phyloP scores from a whole-genome alignment of 2,329 filamentous ascomycete genomes.

The Capronia epimyces region DNA sequence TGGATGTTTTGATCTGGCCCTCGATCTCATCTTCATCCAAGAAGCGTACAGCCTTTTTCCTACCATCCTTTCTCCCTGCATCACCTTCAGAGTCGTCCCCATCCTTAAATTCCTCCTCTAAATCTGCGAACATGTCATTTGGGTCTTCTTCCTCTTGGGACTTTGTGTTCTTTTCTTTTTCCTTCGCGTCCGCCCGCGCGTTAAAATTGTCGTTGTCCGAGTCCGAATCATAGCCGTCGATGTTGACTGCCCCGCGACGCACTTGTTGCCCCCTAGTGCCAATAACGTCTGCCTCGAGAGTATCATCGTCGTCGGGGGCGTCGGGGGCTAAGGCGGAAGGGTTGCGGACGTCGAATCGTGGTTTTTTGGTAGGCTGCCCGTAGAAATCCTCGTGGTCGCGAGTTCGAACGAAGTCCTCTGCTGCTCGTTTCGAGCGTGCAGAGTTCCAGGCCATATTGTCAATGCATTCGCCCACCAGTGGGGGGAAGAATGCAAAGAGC shows the following conservation, averaged over 20 bases:
- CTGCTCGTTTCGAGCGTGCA: conserved; percentile 65
- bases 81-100: conserved; percentile 50
- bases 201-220: conserved; percentile 87
- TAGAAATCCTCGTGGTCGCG: conserved; percentile 51
- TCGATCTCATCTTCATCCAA: conserved; percentile 62
- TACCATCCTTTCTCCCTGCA: conserved; percentile 47
- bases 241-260: conserved; percentile 89
- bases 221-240: conserved; percentile 95
- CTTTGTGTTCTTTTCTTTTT: conserved; percentile 42
- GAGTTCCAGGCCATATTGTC: conserved; percentile 9
- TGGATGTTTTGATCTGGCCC: conserved; percentile 70
- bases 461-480: not conserved
- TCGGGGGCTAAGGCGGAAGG: conserved; percentile 86
- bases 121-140: conserved; percentile 75
- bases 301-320: conserved; percentile 64
- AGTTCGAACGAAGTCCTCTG: conserved; percentile 72
- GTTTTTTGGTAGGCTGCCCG: conserved; percentile 59
- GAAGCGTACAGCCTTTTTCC: conserved; percentile 58
- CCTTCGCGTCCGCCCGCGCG: conserved; percentile 60
- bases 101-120: conserved; percentile 55
- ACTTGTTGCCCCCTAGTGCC: conserved; percentile 65
- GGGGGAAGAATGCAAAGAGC: no score
- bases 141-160: conserved; percentile 34
- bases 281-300: conserved; percentile 89
- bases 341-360: conserved; percentile 90